A percentile compares a stretch with the other conserved stretches of the same genome.
These are phyloP conservation scores for Phanerochaete sordida DNA, from an alignment of 768 basidiomycete genomes.

Conservation along the genomic window DNA sequence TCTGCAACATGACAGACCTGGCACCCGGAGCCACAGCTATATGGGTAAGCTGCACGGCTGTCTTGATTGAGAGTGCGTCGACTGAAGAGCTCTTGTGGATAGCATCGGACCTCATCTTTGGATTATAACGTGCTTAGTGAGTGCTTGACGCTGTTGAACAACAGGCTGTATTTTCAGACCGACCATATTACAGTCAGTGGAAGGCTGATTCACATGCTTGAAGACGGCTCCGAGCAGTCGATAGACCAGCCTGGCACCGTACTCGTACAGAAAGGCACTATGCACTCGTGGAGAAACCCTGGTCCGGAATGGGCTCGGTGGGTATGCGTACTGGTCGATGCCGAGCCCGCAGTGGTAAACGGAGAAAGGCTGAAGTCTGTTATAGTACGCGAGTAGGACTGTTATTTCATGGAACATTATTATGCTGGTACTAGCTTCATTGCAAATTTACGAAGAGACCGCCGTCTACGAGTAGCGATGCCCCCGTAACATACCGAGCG, in stretches of 20 bases:
- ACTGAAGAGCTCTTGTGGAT: constrained; percentile 1
- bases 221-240: constrained; percentile 51
- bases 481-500: constrained; percentile 66
- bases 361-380: constrained; percentile 33
- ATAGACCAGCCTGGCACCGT: constrained; percentile 54
- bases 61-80: background rate
- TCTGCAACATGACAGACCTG: constrained; percentile 50
- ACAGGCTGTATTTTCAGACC: too few relatives aligned
- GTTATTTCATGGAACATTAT: background rate
- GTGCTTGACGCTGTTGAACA: too few relatives aligned
- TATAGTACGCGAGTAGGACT: background rate
- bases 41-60: constrained; percentile 36
- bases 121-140: constrained; percentile 60
- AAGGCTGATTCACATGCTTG: constrained; percentile 50
- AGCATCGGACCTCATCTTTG: constrained; percentile 49
- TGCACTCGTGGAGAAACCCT: constrained; percentile 63
- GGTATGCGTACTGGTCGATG: constrained; percentile 50
- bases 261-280: constrained; percentile 53
- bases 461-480: constrained; percentile 66
- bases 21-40: constrained; percentile 47
- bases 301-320: constrained; percentile 47
- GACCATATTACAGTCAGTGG: too few relatives aligned
- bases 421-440: constrained; percentile 21
- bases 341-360: constrained; percentile 47
- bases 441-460: constrained; percentile 75